Evolutionary conservation across 2,329 filamentous ascomycete genomes (phyloP).

Genomic region (Fusarium sulawesiense): DNA sequence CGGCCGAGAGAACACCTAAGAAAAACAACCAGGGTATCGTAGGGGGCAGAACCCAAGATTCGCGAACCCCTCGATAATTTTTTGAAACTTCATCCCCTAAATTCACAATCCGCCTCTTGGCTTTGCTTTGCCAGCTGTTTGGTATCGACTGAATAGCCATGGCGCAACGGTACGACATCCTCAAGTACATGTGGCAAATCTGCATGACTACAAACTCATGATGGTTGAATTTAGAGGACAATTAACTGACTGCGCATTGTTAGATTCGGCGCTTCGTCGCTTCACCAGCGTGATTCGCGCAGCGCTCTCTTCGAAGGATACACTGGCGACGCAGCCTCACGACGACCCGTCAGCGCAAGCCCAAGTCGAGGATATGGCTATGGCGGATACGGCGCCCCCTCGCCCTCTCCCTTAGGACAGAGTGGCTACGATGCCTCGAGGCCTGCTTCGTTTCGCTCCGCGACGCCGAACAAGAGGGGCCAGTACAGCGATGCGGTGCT

Average conservation of each 20-base stretch:
- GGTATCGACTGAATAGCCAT: conserved; percentile 40
- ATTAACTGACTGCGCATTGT: conserved; percentile 17
- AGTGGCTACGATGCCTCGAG: conserved; percentile 27
- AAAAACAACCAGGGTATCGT: conserved; percentile 44
- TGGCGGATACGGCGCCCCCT: conserved; percentile 47
- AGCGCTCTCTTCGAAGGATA: conserved; percentile 82
- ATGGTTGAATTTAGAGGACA: neutral
- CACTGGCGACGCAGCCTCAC: conserved; percentile 58
- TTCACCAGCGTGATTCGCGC: conserved; percentile 79
- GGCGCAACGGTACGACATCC: conserved; percentile 52
- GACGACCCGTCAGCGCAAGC: conserved; percentile 58
- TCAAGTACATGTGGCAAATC: conserved; percentile 16
- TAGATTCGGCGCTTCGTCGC: conserved; percentile 74
- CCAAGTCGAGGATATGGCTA: conserved; percentile 65
- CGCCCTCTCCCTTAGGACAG: conserved; percentile 32
- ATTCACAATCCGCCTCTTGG: conserved; percentile 3
- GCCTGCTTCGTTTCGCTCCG: conserved; percentile 62
- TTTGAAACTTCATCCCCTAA: conserved; percentile 2
- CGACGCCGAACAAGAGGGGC: conserved; percentile 81
- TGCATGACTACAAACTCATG: conserved; percentile 14
- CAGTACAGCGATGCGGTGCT: conserved; percentile 94
- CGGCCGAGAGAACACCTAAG: conserved; percentile 39
- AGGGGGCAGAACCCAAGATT: conserved; percentile 37
- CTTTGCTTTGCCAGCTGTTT: neutral
- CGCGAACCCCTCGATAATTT: conserved; percentile 35